Percentiles rank a stretch among this genome's conserved stretches.
Evolutionary conservation across 2,329 filamentous ascomycete genomes (phyloP).

Genomic region (Tothia fuscella): DNA sequence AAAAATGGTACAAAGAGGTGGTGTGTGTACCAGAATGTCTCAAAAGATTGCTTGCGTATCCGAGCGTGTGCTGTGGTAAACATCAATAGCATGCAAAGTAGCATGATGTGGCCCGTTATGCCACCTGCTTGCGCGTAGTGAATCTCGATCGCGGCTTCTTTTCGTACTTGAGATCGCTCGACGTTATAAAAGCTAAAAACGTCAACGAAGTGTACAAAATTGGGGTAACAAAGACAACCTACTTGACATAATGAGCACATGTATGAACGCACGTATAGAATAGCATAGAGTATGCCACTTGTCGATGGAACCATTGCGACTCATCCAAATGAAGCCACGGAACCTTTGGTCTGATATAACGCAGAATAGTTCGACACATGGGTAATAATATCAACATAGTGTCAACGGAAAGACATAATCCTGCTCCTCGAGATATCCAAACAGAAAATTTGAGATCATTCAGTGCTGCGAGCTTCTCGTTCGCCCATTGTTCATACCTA

Average conservation of each 20-base stretch:
- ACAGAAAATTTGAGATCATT: constrained; percentile 81
- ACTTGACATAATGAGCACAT: constrained; percentile 85
- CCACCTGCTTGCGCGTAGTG: constrained; percentile 84
- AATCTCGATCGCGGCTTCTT: constrained; percentile 71
- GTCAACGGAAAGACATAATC: constrained; percentile 73
- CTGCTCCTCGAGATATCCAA: constrained; percentile 91
- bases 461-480: constrained; percentile 58
- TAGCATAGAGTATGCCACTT: constrained; percentile 81
- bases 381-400: constrained; percentile 79
- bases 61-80: constrained; percentile 90
- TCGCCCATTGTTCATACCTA: constrained; percentile 67
- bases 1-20: constrained; percentile 97
- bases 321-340: constrained; percentile 89
- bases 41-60: constrained; percentile 93
- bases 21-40: constrained; percentile 99
- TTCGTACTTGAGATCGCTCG: constrained; percentile 71
- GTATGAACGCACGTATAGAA: constrained; percentile 72
- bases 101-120: constrained; percentile 93
- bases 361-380: constrained; percentile 85
- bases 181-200: constrained; percentile 76
- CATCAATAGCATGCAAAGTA: constrained; percentile 97
- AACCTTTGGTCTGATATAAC: constrained; percentile 74
- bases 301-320: constrained; percentile 91
- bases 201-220: neutral
- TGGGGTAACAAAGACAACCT: constrained; percentile 24